Conservation (phyloP, 106 monocot species). For the Alisma plantagoaquatica region DNA sequence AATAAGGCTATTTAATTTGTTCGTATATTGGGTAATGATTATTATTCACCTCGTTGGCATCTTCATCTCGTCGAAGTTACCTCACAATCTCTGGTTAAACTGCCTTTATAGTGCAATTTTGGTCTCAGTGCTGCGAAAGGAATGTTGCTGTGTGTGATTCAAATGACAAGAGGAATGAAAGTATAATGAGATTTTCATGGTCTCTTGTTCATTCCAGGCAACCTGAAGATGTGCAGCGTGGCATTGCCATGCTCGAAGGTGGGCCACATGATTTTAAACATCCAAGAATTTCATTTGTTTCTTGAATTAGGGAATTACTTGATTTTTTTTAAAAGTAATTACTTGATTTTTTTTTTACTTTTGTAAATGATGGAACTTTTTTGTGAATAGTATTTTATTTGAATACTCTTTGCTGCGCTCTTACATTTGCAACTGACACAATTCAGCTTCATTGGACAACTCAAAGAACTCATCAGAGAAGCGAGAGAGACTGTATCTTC, state of each 20-base stretch:
- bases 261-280: too few species aligned
- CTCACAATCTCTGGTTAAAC: too few species aligned
- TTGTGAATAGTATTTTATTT: too few species aligned
- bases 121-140: constrained; percentile 70
- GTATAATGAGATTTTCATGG: constrained; percentile 80
- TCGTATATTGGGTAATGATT: too few species aligned
- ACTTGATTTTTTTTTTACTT: neutral
- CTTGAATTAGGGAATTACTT: too few species aligned
- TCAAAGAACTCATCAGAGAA: constrained; percentile 47
- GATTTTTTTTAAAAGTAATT: too few species aligned
- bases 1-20: too few species aligned
- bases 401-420: neutral
- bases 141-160: constrained; percentile 47
- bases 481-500: constrained; percentile 68
- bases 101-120: too few species aligned
- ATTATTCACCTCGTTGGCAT: too few species aligned
- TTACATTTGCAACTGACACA: too few species aligned
- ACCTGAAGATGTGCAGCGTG: constrained; percentile 72
- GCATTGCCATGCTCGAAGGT: constrained; percentile 93
- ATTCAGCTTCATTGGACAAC: constrained; percentile 60
- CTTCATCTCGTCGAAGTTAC: too few species aligned
- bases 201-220: constrained; percentile 83
- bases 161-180: constrained; percentile 47
- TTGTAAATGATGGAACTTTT: neutral
- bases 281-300: too few species aligned